Conservation (phyloP, 768 basidiomycete species). For the Termitomyces sp. region DNA sequence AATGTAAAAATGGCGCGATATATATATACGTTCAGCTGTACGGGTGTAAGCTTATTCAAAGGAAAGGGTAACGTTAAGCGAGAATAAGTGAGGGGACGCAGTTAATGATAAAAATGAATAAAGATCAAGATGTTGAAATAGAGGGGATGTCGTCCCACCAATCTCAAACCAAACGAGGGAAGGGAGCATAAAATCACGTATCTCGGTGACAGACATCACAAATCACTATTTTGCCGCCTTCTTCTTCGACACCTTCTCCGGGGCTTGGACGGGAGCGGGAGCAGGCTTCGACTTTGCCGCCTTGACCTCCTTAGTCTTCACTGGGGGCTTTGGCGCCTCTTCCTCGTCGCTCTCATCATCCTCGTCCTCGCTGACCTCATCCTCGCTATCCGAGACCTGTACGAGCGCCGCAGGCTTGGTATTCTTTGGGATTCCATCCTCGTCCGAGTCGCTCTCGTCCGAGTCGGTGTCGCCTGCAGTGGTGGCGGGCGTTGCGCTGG, state of each 20-base stretch:
- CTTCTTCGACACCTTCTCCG: slow-evolving; percentile 21
- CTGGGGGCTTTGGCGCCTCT: slow-evolving; percentile 14
- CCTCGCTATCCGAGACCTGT: not conserved
- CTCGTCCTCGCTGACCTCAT: slow-evolving; percentile 13
- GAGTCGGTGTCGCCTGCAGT: slow-evolving; percentile 16
- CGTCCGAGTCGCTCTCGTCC: slow-evolving; percentile 12
- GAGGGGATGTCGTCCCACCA: not conserved
- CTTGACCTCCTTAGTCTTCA: slow-evolving; percentile 17
- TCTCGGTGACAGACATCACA: not conserved
- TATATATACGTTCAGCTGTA: not conserved
- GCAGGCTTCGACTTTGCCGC: slow-evolving; percentile 1
- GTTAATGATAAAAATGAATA: not conserved
- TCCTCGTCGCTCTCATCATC: not conserved
- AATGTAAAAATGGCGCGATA: not conserved
- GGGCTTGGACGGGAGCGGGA: not conserved
- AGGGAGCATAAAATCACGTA: not conserved
- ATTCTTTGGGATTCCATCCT: slow-evolving; percentile 26
- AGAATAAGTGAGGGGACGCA: not conserved
- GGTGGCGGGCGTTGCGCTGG: slow-evolving; percentile 11
- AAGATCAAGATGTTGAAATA: not conserved
- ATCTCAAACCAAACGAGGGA: not conserved
- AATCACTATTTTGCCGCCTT: slow-evolving; percentile 11
- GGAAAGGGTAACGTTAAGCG: not conserved
- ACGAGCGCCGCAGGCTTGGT: slow-evolving; percentile 18
- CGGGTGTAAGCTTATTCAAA: not conserved